Evolutionary conservation across 1,284 basidiomycete species (phyloP), one percentile per base, ranked within the genome.

Genomic region (Ceratobasidium sp.): DNA sequence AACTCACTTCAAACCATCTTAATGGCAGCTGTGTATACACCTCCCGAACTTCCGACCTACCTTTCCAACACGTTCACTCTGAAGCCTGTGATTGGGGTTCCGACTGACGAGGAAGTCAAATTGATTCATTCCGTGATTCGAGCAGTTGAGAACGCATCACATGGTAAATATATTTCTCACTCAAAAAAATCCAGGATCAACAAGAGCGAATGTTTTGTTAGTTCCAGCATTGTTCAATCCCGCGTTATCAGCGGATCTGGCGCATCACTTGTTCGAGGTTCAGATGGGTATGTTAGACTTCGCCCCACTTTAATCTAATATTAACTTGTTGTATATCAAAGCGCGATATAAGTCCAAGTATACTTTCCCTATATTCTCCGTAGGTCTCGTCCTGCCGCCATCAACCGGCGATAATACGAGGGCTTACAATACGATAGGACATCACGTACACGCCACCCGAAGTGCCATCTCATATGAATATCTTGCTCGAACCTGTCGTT

Each of bases 231-330:
- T 70, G 18, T 70, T 49, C 28, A 44, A 70, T 38, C 26, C 67
- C 2, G 43, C 30, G 14, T 23, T 71, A 16, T 35, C 57, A 2
- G 38, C 41, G 43, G 18, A 41, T 2, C 44, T 71, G 2, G 26
- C 69, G n/a, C 23, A 61, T n/a, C 38, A 71, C n/a, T 49, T 71
- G 21, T 71, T 71, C 23, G 30, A 32, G 5, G 44, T 59, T 18
- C 69, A 71, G 23, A 71, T 71, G 69, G 57, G 69, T 71, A 30
- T 3, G 69, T 16, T 43, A 44, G 8, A 35, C 21, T 50, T 50
- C 4, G 35, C 4, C 35, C 35, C 4, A 38, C 35, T 38, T 38
- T 38, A 5, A 11, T 4, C 11, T 38, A 38, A 38, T 38, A 38
- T 38, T 11, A 38, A n/a, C n/a, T n/a, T n/a, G n/a, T n/a, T n/a